Evolutionary conservation across 768 basidiomycete genomes (phyloP).

Genomic region (Psilocybe azurescens): DNA sequence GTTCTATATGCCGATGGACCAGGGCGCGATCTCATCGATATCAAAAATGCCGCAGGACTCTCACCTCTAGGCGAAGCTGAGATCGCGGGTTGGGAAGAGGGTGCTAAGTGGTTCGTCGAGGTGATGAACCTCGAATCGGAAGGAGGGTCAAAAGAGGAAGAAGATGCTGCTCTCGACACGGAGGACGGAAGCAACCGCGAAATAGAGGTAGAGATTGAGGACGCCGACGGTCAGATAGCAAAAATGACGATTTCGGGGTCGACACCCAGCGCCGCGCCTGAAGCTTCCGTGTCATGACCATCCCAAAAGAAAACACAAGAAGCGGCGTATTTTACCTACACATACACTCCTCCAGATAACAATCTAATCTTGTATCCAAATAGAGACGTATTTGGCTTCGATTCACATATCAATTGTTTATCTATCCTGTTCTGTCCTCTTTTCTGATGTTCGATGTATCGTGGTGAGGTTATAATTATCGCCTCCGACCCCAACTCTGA

Average conservation of each 20-base stretch:
- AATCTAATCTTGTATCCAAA: slow-evolving; percentile 3
- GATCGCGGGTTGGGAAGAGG: slow-evolving; percentile 81
- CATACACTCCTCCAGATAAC: not conserved
- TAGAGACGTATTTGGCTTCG: not conserved
- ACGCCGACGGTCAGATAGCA: slow-evolving; percentile 72
- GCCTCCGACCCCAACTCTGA: too few species aligned
- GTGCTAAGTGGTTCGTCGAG: slow-evolving; percentile 81
- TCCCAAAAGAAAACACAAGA: slow-evolving; percentile 4
- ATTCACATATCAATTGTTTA: not conserved
- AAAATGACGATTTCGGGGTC: slow-evolving; percentile 58
- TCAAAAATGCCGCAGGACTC: slow-evolving; percentile 73
- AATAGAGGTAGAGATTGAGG: slow-evolving; percentile 73
- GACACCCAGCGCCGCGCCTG: slow-evolving; percentile 4
- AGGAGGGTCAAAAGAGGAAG: slow-evolving; percentile 39
- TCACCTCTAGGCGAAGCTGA: slow-evolving; percentile 87
- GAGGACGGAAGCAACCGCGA: slow-evolving; percentile 40
- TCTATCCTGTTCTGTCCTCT: not conserved
- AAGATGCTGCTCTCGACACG: slow-evolving; percentile 38
- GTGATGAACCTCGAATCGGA: slow-evolving; percentile 76
- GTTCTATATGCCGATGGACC: slow-evolving; percentile 62
- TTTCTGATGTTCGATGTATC: not conserved
- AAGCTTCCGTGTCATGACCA: slow-evolving; percentile 13
- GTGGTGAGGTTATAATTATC: not conserved
- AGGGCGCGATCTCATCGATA: slow-evolving; percentile 73
- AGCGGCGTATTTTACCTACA: slow-evolving; percentile 1